A percentile compares a stretch with the other conserved stretches of the same genome.
These are phyloP conservation scores for Ogataea methanolica DNA, from an alignment of 805 yeast genomes.

Conservation along the genomic window DNA sequence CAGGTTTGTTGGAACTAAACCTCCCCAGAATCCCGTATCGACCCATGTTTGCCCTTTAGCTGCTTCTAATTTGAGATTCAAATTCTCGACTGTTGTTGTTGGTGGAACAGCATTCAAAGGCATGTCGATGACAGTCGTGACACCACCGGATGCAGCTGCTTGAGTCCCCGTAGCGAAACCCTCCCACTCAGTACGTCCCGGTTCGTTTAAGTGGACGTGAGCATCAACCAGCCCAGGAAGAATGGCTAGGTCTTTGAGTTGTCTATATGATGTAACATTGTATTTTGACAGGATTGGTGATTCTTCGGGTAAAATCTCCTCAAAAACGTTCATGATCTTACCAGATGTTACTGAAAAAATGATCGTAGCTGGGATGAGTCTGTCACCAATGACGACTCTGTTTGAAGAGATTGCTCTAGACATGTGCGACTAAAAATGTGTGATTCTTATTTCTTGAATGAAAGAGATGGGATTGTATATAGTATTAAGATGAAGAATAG, in stretches of 20 bases:
- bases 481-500: not conserved
- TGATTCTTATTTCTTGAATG: too few relatives aligned
- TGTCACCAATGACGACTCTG: conserved; percentile 47
- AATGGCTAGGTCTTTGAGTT: conserved; percentile 59
- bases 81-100: conserved; percentile 77
- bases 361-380: conserved; percentile 55
- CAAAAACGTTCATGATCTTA: conserved; percentile 52
- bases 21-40: conserved; percentile 97
- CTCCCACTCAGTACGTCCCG: conserved; percentile 98
- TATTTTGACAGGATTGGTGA: conserved; percentile 40
- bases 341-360: conserved; percentile 55
- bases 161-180: conserved; percentile 96
- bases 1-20: conserved; percentile 76
- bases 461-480: too few relatives aligned
- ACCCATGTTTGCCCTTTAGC: conserved; percentile 84
- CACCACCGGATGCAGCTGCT: conserved; percentile 95
- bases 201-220: conserved; percentile 93
- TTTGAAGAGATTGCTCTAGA: conserved; percentile 60
- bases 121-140: conserved; percentile 93
- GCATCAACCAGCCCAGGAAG: conserved; percentile 92
- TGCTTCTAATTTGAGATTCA: conserved; percentile 70
- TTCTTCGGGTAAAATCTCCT: conserved; percentile 31
- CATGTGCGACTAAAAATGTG: conserved; percentile 30
- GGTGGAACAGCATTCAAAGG: conserved; percentile 96
- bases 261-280: conserved; percentile 40